Evolutionary conservation across 495 filamentous ascomycete species (phyloP).

Genomic region (Annulohypoxylon maeteangense): DNA sequence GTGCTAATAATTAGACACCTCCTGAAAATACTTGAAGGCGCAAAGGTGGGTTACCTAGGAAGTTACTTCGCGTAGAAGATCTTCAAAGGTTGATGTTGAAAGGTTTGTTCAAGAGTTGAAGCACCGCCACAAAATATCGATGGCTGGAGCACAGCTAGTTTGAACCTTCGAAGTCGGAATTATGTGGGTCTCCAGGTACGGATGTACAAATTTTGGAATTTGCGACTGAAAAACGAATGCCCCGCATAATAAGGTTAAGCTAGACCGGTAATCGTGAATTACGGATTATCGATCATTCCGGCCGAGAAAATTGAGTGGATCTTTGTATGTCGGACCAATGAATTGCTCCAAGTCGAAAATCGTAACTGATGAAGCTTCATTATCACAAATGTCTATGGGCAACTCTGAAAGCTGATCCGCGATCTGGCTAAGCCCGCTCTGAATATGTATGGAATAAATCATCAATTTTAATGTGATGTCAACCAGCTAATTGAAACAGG

Average conservation of each 20-base stretch:
- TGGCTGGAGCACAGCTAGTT: background rate
- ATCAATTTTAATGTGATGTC: background rate
- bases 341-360: background rate
- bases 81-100: conserved; percentile 19
- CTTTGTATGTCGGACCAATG: background rate
- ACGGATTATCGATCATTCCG: background rate
- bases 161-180: background rate
- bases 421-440: background rate
- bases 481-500: conserved; percentile 27
- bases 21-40: conserved; percentile 11
- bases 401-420: background rate
- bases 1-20: conserved; percentile 3
- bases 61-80: background rate
- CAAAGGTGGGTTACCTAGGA: conserved; percentile 6
- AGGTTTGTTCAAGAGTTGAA: conserved; percentile 19
- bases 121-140: conserved; percentile 18
- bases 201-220: too few species aligned
- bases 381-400: background rate
- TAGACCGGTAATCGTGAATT: background rate
- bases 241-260: background rate
- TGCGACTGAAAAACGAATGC: too few species aligned
- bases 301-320: background rate
- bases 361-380: background rate
- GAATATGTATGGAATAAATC: background rate
- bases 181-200: background rate